Conservation (phyloP, 2,329 filamentous ascomycete species). For the Botryotinia convoluta region DNA sequence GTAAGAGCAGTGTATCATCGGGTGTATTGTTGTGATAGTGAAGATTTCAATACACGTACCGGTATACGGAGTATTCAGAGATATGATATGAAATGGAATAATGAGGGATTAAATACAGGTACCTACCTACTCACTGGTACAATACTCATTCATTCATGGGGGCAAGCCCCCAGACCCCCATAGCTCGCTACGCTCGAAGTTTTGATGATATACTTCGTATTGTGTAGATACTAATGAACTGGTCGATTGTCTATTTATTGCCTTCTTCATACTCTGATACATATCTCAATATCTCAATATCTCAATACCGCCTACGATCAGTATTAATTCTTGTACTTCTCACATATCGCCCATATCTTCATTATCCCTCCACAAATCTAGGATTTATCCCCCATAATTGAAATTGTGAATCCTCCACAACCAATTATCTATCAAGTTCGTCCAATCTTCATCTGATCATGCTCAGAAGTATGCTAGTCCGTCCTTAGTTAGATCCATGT, state of each 20-base stretch:
- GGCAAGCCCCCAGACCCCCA: not conserved
- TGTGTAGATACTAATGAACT: not conserved
- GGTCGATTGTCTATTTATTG: not conserved
- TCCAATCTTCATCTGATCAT: slow-evolving; percentile 12
- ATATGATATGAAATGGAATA: not conserved
- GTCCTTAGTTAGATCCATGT: not conserved
- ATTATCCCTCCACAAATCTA: not conserved
- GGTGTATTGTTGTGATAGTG: not conserved
- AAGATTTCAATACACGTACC: not conserved
- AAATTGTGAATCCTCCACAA: slow-evolving; percentile 3
- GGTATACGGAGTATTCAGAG: not conserved
- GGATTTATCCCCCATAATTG: slow-evolving; percentile 3
- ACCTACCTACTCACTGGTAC: not conserved
- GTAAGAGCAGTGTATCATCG: not conserved
- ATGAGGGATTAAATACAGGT: not conserved
- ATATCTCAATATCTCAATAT: not conserved
- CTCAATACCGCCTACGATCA: not conserved
- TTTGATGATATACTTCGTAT: not conserved
- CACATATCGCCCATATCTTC: not conserved
- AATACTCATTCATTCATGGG: not conserved
- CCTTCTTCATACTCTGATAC: not conserved
- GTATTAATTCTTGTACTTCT: not conserved
- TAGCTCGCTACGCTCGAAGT: not conserved
- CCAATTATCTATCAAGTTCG: slow-evolving; percentile 2
- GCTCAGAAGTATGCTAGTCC: not conserved